These are phyloP conservation scores for Globisporangium polare DNA, from an alignment of 352 stramenopile genomes.

Conservation along the genomic window DNA sequence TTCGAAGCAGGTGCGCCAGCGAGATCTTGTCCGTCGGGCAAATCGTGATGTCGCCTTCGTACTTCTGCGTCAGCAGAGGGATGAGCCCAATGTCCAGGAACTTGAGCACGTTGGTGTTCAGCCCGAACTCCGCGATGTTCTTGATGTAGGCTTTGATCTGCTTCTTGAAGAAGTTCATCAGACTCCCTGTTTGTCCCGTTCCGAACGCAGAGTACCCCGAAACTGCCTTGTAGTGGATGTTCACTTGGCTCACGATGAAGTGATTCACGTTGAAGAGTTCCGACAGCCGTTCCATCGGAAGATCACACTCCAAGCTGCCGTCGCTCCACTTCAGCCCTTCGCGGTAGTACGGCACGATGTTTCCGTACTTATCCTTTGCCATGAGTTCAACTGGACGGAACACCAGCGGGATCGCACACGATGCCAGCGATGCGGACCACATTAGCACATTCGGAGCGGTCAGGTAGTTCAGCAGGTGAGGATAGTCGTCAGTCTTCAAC, in stretches of 20 bases:
- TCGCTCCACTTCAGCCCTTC: slow-evolving; percentile 93
- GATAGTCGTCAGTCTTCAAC: slow-evolving; percentile 88
- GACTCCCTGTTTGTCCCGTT: slow-evolving; percentile 69
- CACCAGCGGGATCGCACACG: slow-evolving; percentile 92
- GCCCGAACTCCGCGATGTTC: slow-evolving; percentile 79
- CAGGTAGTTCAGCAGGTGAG: slow-evolving; percentile 97
- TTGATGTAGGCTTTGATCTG: slow-evolving; percentile 91
- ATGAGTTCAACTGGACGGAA: slow-evolving; percentile 94
- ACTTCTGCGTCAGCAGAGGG: slow-evolving; percentile 90
- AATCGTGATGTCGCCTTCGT: slow-evolving; percentile 98
- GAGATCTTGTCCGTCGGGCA: slow-evolving; percentile 91
- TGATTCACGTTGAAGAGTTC: slow-evolving; percentile 99
- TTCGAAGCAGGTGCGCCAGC: slow-evolving; percentile 71
- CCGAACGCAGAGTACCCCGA: slow-evolving; percentile 69
- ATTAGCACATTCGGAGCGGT: slow-evolving; percentile 98
- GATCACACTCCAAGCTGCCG: slow-evolving; percentile 91
- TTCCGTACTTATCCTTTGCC: slow-evolving; percentile 90
- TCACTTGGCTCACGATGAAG: slow-evolving; percentile 97
- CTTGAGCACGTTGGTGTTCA: slow-evolving; percentile 83
- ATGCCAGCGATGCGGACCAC: slow-evolving; percentile 95
- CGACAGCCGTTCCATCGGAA: slow-evolving; percentile 95
- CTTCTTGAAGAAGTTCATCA: slow-evolving; percentile 95
- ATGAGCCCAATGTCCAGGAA: slow-evolving; percentile 80
- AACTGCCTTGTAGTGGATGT: slow-evolving; percentile 85
- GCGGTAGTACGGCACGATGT: slow-evolving; percentile 77